Evolutionary conservation across 257 asterid genomes (phyloP).

Genomic region (Nicotiana paniculata): DNA sequence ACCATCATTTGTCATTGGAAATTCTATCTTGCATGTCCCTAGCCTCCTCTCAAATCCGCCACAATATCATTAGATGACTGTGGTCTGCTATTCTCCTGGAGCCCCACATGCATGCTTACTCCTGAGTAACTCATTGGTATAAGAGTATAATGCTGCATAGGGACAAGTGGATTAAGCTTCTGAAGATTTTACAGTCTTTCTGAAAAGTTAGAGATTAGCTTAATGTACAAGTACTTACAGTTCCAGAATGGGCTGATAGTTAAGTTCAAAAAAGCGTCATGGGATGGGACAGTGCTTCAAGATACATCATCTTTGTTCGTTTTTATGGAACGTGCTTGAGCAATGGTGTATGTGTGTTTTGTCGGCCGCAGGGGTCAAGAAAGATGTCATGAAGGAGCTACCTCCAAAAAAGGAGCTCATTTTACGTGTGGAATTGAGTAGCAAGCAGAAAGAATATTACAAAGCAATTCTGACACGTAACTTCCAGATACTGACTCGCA

Average conservation of each 20-base stretch:
- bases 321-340: neutral
- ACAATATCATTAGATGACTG: neutral
- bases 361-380: constrained; percentile 69
- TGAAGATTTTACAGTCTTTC: neutral
- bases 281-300: neutral
- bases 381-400: constrained; percentile 91
- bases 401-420: constrained; percentile 97
- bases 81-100: neutral
- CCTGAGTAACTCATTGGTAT: neutral
- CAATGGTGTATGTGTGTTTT: neutral
- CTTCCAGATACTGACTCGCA: constrained; percentile 88
- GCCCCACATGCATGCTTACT: neutral
- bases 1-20: neutral
- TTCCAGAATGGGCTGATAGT: neutral
- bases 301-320: neutral
- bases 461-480: constrained; percentile 95
- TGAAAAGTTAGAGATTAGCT: neutral
- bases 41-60: neutral
- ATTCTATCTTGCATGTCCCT: neutral
- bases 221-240: neutral
- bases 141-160: neutral
- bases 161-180: constrained; percentile 1
- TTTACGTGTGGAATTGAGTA: constrained; percentile 91
- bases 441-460: constrained; percentile 93
- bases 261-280: neutral